Evolutionary conservation across 2,329 filamentous ascomycete species (phyloP).

Genomic region (Beauveria sp.): DNA sequence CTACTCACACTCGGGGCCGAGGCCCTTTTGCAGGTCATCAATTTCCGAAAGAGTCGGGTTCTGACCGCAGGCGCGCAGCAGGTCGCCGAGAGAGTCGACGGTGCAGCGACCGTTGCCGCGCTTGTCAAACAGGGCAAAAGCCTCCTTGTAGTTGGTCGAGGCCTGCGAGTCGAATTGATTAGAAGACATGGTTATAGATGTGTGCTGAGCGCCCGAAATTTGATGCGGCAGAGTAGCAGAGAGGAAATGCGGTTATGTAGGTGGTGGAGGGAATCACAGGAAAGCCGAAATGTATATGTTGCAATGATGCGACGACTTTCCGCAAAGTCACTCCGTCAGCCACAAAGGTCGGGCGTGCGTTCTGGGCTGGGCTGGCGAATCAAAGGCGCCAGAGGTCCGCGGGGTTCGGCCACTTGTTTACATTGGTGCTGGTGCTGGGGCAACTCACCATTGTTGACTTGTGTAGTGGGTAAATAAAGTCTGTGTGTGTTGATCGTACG

Average conservation of each 20-base stretch:
- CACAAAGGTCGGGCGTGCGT: not conserved
- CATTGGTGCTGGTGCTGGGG: constrained; percentile 23
- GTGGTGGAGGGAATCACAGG: not conserved
- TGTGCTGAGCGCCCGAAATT: not conserved
- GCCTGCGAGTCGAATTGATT: constrained; percentile 52
- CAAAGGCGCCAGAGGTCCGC: constrained; percentile 21
- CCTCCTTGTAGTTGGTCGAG: constrained; percentile 99
- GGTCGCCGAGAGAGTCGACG: constrained; percentile 79
- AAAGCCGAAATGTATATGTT: not conserved
- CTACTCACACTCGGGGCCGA: constrained; percentile 83
- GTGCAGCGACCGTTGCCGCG: constrained; percentile 90
- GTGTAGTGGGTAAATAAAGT: constrained; percentile 13
- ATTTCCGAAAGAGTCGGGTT: constrained; percentile 96
- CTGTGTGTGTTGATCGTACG: constrained; percentile 1
- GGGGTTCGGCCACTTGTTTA: constrained; percentile 26
- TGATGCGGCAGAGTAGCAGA: not conserved
- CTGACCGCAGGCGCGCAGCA: constrained; percentile 93
- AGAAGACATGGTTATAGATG: constrained; percentile 37
- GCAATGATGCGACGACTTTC: not conserved
- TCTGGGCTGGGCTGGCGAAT: constrained; percentile 23
- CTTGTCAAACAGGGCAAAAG: constrained; percentile 99
- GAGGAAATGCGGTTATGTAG: constrained; percentile 6
- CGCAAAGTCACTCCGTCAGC: not conserved
- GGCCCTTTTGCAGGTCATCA: constrained; percentile 78
- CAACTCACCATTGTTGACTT: constrained; percentile 31